These are phyloP conservation scores for Berberis thunbergii DNA, from an alignment of 164 flowering plant genomes.

Conservation along the genomic window DNA sequence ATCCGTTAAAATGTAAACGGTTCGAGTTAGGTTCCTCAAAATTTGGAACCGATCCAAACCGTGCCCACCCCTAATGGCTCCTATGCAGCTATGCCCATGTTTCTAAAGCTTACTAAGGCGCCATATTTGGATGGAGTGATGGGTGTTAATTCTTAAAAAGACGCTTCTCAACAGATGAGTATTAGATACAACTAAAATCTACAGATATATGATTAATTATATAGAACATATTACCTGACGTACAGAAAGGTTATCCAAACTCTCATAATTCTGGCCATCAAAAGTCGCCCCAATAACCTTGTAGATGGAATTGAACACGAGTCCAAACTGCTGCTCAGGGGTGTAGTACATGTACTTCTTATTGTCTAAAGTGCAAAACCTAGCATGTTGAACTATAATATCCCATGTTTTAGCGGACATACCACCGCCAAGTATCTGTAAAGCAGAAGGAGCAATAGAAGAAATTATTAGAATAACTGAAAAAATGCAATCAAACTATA, in stretches of 20 bases:
- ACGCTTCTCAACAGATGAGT: no score
- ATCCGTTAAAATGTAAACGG: no score
- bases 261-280: constrained; percentile 30
- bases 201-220: neutral
- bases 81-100: no score
- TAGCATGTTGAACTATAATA: constrained; percentile 48
- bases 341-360: constrained; percentile 16
- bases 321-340: constrained; percentile 12
- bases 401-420: constrained; percentile 44
- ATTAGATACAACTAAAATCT: no score
- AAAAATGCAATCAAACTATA: neutral
- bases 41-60: no score
- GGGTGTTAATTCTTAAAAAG: no score
- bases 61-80: no score
- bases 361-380: constrained; percentile 28
- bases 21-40: no score
- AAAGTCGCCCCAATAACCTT: constrained; percentile 37
- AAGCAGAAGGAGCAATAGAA: constrained; percentile 5
- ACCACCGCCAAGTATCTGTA: constrained; percentile 35
- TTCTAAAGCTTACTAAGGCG: no score
- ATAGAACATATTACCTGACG: constrained; percentile 34
- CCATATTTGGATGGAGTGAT: no score
- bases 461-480: neutral
- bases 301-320: constrained; percentile 46
- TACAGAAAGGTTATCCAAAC: constrained; percentile 18